A percentile compares a stretch with the other conserved stretches of the same genome.
Evolutionary conservation across 768 basidiomycete species (phyloP).

Genomic region (Pleurotus ostreatus): DNA sequence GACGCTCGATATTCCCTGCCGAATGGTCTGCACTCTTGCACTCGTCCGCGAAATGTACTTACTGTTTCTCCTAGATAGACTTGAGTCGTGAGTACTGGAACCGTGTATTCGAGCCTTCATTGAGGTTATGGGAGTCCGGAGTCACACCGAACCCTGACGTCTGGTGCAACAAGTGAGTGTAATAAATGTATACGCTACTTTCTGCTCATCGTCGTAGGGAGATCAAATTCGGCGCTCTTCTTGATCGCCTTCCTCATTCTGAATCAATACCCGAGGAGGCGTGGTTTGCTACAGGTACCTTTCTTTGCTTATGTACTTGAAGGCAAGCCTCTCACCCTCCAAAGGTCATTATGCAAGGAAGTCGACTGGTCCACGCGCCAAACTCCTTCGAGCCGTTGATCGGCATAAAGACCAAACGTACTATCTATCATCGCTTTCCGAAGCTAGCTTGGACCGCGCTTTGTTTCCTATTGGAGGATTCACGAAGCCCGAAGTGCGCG

Average conservation of each 20-base stretch:
- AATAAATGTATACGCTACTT: background rate
- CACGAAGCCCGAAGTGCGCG: constrained; percentile 68
- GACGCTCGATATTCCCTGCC: constrained; percentile 66
- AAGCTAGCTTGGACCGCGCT: constrained; percentile 58
- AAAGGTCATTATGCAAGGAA: constrained; percentile 87
- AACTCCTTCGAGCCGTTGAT: constrained; percentile 54
- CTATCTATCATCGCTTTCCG: constrained; percentile 78
- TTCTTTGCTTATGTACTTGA: background rate
- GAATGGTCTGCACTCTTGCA: constrained; percentile 47
- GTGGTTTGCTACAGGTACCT: constrained; percentile 81
- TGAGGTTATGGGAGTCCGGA: constrained; percentile 74
- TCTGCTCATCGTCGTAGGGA: constrained; percentile 43
- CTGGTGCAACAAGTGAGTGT: constrained; percentile 75
- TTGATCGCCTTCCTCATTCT: constrained; percentile 51
- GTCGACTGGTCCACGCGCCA: constrained; percentile 33
- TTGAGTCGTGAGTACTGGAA: constrained; percentile 90
- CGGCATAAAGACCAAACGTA: constrained; percentile 85
- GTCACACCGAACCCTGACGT: constrained; percentile 91
- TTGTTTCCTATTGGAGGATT: constrained; percentile 74
- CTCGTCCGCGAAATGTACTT: background rate
- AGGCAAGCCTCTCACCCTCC: background rate
- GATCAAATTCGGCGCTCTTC: constrained; percentile 86
- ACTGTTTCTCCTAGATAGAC: constrained; percentile 54
- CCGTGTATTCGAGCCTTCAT: constrained; percentile 83
- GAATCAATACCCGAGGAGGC: constrained; percentile 25